These are phyloP conservation scores for Lantana camara DNA, from an alignment of 257 asterid species.

Conservation along the genomic window DNA sequence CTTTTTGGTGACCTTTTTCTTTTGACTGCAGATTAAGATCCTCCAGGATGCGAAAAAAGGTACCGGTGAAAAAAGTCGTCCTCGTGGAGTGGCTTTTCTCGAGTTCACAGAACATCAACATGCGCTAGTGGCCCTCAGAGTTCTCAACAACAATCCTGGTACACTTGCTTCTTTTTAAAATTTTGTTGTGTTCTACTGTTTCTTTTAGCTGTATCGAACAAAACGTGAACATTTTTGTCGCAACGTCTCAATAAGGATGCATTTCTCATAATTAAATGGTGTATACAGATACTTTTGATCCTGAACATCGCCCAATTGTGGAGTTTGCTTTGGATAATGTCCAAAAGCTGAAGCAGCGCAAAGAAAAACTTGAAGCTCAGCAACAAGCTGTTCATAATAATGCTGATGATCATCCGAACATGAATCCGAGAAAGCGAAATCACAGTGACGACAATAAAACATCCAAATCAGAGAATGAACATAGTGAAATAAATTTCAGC, in stretches of 20 bases:
- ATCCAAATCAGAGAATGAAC: conserved; percentile 33
- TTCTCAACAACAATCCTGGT: conserved; percentile 97
- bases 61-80: conserved; percentile 55
- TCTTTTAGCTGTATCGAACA: neutral
- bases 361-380: conserved; percentile 63
- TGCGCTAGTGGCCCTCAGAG: conserved; percentile 97
- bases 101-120: conserved; percentile 98
- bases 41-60: conserved; percentile 65
- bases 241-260: conserved; percentile 4
- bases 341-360: conserved; percentile 74
- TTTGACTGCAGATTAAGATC: conserved; percentile 65
- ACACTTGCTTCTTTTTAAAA: conserved; percentile 8
- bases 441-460: conserved; percentile 39
- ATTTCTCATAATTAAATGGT: neutral
- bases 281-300: conserved; percentile 73
- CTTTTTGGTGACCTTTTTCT: conserved; percentile 2
- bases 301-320: conserved; percentile 94
- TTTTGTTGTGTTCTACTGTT: neutral
- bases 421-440: conserved; percentile 55
- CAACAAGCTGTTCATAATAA: conserved; percentile 39
- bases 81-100: conserved; percentile 92
- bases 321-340: conserved; percentile 95
- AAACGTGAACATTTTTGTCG: neutral
- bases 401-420: conserved; percentile 30
- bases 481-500: conserved; percentile 24